Evolutionary conservation across 2,329 filamentous ascomycete genomes (phyloP).

Genomic region (Emmonsiellopsis sp.): DNA sequence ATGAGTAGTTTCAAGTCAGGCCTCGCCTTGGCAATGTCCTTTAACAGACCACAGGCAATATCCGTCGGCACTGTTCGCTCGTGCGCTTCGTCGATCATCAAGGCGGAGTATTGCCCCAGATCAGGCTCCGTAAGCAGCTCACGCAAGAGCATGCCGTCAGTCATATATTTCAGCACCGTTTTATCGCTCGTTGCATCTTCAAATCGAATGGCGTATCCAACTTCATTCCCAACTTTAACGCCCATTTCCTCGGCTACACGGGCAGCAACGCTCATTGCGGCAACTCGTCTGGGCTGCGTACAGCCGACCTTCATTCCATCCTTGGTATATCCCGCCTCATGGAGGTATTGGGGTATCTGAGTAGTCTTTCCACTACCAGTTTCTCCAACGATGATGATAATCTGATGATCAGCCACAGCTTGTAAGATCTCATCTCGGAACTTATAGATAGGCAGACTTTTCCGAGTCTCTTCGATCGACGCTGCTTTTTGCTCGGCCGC

Average conservation of each 20-base stretch:
- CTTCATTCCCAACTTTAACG: constrained; percentile 79
- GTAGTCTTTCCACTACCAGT: constrained; percentile 95
- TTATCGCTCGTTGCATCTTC: constrained; percentile 88
- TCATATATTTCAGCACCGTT: constrained; percentile 92
- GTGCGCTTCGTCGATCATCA: constrained; percentile 98
- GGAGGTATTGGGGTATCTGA: constrained; percentile 85
- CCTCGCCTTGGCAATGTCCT: constrained; percentile 74
- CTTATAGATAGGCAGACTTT: constrained; percentile 79
- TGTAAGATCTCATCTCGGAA: constrained; percentile 78
- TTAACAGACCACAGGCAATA: constrained; percentile 77
- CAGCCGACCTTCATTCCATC: constrained; percentile 78
- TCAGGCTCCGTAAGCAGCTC: constrained; percentile 87
- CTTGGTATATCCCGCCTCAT: constrained; percentile 84
- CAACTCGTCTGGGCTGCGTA: constrained; percentile 89
- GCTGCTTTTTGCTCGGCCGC: constrained; percentile 81
- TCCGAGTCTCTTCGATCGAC: constrained; percentile 84
- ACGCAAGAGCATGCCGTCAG: constrained; percentile 86
- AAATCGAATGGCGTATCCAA: constrained; percentile 91
- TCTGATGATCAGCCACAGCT: constrained; percentile 78
- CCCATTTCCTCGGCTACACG: constrained; percentile 93
- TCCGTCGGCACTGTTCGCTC: constrained; percentile 88
- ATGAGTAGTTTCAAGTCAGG: constrained; percentile 86
- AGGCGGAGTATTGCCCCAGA: constrained; percentile 67
- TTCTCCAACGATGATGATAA: constrained; percentile 87
- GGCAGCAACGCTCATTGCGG: constrained; percentile 94